Base-by-base conservation (phyloP, 176 grass and related monocot species). In the Lolium perenne region DNA sequence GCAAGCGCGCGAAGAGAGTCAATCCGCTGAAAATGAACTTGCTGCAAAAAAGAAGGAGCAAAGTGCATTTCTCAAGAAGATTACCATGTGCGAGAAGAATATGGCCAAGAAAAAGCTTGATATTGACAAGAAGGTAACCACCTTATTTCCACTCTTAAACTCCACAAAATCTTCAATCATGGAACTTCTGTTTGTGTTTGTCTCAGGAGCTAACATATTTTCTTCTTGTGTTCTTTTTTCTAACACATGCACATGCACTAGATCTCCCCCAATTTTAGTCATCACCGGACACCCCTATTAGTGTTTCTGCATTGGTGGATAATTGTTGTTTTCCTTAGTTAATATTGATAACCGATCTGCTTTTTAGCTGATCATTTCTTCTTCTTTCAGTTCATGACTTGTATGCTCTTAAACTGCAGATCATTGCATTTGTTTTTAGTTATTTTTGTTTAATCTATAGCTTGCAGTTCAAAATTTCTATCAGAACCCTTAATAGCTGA, bases 71-170 rank as follows among this genome's bases (percentile, higher is more conserved):
- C 88, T 98, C 66, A 98, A 95, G 88, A 92, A 94, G 81, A 90
- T 95, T 78, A 90, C 91, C 38, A 50, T 93, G 10, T 92, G 92
- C 38, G 96, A 98, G 86, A 98, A 91, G 76, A 95, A 50, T 86
- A 98, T 94, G 79, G 90, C 92, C 53, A 95, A 85, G 88, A 92
- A 94, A 84, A 98, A 91, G 84, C 86, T 95, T 86, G 93, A 98
- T 74, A 87, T 88, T 14, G 96, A 98, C 78, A 95, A 95, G 78
- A 98, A 98, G 90, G 96, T 94, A 48, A 68, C 46, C 18, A 35
- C 16, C 41, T 80, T 79, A 43, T 71, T 15, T 86, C 69, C 46
- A 91, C 47, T 84, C 6, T 29, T 60, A 61, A 67, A 16, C 13
- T 54, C 56, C 57, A 74, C 60, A 54, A 29, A 83, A 84, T 80